Conservation (phyloP, 1,139 yeast species). For the Yamadazyma taylorii region DNA sequence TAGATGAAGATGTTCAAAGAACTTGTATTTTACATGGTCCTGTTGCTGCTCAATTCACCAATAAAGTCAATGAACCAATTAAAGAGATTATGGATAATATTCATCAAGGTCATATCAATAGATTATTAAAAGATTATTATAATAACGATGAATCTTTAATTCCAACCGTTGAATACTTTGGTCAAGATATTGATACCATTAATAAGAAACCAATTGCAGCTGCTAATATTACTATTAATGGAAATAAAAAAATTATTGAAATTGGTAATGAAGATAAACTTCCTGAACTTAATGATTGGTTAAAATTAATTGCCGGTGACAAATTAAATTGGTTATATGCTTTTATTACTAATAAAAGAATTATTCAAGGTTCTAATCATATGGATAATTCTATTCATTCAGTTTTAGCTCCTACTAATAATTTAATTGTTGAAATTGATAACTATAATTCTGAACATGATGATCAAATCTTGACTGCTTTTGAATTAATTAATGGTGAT, state of each 20-base stretch:
- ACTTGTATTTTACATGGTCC: constrained; percentile 99
- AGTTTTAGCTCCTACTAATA: constrained; percentile 73
- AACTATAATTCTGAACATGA: constrained; percentile 35
- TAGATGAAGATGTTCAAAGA: constrained; percentile 94
- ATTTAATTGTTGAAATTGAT: constrained; percentile 61
- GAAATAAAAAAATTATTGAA: constrained; percentile 40
- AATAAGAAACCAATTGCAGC: constrained; percentile 22
- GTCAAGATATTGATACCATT: constrained; percentile 54
- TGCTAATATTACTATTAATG: constrained; percentile 22
- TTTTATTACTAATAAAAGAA: constrained; percentile 70
- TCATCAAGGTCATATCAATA: constrained; percentile 85
- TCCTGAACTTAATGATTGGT: constrained; percentile 65
- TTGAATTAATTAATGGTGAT: constrained; percentile 73
- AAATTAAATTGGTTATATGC: constrained; percentile 90
- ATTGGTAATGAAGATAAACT: constrained; percentile 39
- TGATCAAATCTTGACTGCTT: constrained; percentile 60
- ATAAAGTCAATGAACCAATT: constrained; percentile 86
- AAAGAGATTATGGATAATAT: constrained; percentile 84
- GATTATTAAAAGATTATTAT: constrained; percentile 69
- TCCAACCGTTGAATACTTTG: constrained; percentile 89
- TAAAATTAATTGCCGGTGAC: constrained; percentile 76
- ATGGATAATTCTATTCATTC: constrained; percentile 76
- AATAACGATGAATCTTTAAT: constrained; percentile 65
- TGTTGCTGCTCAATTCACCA: constrained; percentile 93
- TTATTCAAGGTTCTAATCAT: constrained; percentile 84